phyloP scores from a whole-genome alignment of 2,329 filamentous ascomycete genomes.

The Trichoderma citrinoviride region DNA sequence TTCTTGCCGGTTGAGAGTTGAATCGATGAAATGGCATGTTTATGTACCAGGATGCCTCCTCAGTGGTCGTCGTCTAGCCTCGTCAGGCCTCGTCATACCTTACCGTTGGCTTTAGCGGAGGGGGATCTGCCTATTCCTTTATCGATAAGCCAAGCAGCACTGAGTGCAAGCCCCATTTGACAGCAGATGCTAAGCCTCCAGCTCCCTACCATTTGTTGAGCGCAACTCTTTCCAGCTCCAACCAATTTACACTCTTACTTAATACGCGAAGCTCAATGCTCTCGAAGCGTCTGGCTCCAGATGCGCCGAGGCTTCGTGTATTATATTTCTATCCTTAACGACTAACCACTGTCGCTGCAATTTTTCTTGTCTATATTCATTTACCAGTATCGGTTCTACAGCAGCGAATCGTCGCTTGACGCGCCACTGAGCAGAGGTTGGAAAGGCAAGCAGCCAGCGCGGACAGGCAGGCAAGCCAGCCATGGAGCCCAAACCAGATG shows the following conservation, averaged over 20 bases:
- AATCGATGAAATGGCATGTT: no score
- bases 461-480: not conserved
- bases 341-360: not conserved
- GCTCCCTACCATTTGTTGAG: no score
- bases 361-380: not conserved
- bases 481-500: slow-evolving; percentile 34
- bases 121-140: not conserved
- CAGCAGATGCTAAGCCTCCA: no score
- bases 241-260: not conserved
- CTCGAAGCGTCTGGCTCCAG: not conserved
- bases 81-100: no score
- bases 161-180: no score
- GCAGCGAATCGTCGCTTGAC: not conserved
- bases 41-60: no score
- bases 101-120: not conserved
- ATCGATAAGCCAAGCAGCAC: slow-evolving; percentile 13
- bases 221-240: not conserved
- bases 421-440: not conserved
- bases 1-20: no score
- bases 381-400: not conserved
- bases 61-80: no score
- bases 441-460: slow-evolving; percentile 4
- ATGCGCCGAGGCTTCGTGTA: not conserved
- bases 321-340: not conserved
- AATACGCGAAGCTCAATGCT: not conserved